Evolutionary conservation across 2,329 filamentous ascomycete species (phyloP).

Genomic region (Ophiognomonia clavigignenti-juglandacearum): DNA sequence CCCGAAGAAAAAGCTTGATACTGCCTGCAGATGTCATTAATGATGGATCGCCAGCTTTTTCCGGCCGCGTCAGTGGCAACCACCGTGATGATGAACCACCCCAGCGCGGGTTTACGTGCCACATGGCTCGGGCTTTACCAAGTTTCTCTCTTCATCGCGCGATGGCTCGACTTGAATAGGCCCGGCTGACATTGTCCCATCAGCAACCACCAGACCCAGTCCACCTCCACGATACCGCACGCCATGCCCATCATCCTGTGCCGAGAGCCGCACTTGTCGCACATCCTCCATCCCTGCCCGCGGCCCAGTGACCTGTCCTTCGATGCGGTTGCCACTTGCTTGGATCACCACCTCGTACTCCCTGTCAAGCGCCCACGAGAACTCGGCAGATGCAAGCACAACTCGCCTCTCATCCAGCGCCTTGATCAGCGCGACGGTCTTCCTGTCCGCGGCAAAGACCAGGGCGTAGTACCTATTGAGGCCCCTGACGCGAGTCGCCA

Average conservation of each 20-base stretch:
- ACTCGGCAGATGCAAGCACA: slow-evolving; percentile 12
- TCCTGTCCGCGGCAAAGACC: slow-evolving; percentile 15
- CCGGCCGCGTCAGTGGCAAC: too few species aligned
- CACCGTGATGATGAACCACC: too few species aligned
- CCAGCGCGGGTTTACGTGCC: too few species aligned
- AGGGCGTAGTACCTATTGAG: slow-evolving; percentile 27
- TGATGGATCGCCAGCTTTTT: too few species aligned
- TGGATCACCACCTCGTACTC: slow-evolving; percentile 16
- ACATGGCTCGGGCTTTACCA: not conserved
- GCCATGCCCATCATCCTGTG: slow-evolving; percentile 15
- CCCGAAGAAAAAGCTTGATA: too few species aligned
- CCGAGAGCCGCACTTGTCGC: slow-evolving; percentile 10
- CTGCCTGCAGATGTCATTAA: too few species aligned
- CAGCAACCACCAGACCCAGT: slow-evolving; percentile 18
- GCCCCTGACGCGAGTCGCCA: slow-evolving; percentile 24
- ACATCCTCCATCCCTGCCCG: slow-evolving; percentile 4
- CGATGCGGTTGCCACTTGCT: too few species aligned
- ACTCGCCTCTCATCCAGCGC: slow-evolving; percentile 19
- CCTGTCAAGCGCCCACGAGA: slow-evolving; percentile 20
- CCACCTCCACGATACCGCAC: slow-evolving; percentile 20
- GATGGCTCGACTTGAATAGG: slow-evolving; percentile 14
- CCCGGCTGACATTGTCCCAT: slow-evolving; percentile 19
- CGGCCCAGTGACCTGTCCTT: slow-evolving; percentile 3
- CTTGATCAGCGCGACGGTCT: slow-evolving; percentile 19
- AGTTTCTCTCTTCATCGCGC: not conserved